Percentiles rank a stretch among this genome's conserved stretches.
phyloP scores from a whole-genome alignment of 805 yeast genomes.

The Kuraishia piskuri region DNA sequence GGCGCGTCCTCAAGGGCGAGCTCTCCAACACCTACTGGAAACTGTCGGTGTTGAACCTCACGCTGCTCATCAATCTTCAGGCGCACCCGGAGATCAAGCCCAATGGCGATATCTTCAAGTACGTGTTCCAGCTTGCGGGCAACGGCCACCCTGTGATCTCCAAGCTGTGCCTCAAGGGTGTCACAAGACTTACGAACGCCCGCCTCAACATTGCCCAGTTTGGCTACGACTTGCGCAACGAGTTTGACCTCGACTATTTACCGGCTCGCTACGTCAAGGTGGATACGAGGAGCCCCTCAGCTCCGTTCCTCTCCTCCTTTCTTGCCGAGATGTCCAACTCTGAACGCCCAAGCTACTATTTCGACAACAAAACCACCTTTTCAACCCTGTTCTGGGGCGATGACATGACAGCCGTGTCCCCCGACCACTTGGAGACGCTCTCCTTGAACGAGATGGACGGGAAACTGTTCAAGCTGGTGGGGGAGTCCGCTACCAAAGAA shows the following conservation, averaged over 20 bases:
- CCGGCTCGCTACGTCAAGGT: constrained; percentile 30
- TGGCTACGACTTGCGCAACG: constrained; percentile 37
- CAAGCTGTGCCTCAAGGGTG: constrained; percentile 49
- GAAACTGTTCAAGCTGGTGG: constrained; percentile 31
- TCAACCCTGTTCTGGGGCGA: constrained; percentile 80
- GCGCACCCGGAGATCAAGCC: constrained; percentile 40
- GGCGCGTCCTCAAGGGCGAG: constrained; percentile 19
- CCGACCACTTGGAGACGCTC: constrained; percentile 16
- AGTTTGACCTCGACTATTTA: constrained; percentile 27
- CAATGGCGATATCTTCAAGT: constrained; percentile 28
- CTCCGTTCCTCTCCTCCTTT: constrained; percentile 25
- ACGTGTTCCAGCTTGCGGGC: constrained; percentile 38
- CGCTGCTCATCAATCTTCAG: constrained; percentile 44
- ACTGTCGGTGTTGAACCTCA: constrained; percentile 36
- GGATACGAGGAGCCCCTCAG: constrained; percentile 27
- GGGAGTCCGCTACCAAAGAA: constrained; percentile 36
- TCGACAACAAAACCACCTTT: constrained; percentile 45
- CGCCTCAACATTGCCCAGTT: constrained; percentile 33
- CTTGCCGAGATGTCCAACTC: constrained; percentile 41
- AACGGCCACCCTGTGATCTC: constrained; percentile 66
- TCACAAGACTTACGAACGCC: constrained; percentile 43
- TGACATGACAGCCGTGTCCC: constrained; percentile 35
- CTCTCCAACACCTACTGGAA: constrained; percentile 46
- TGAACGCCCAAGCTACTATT: constrained; percentile 38
- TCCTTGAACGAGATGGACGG: constrained; percentile 34